These are phyloP conservation scores for Pugionium dolabratum DNA, from an alignment of 345 rosid genomes.

Conservation along the genomic window DNA sequence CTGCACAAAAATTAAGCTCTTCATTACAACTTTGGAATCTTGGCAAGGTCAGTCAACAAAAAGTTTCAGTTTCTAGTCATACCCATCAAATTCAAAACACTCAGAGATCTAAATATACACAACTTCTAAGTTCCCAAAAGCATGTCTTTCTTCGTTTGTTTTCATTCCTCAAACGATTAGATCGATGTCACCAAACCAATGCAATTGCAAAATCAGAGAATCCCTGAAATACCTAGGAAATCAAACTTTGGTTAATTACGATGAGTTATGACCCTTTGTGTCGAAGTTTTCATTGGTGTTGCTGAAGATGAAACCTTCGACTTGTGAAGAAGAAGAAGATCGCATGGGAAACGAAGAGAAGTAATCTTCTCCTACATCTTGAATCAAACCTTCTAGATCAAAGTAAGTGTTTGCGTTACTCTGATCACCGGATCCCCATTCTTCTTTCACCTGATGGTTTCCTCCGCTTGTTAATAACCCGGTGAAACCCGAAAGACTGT, in stretches of 20 bases:
- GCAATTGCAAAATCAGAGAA: constrained; percentile 11
- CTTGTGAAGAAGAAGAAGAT: constrained; percentile 39
- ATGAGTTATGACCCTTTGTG: constrained; percentile 32
- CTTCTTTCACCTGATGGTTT: constrained; percentile 40
- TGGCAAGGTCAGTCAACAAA: constrained; percentile 27
- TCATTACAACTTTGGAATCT: constrained; percentile 19
- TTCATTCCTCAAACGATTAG: constrained; percentile 14
- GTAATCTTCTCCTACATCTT: constrained; percentile 44
- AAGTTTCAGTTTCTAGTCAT: constrained; percentile 15
- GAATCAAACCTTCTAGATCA: constrained; percentile 45
- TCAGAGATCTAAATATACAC: neutral
- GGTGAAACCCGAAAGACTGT: constrained; percentile 33
- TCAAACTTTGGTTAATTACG: neutral
- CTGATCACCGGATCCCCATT: constrained; percentile 40
- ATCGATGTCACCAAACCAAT: constrained; percentile 12
- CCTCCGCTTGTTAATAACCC: constrained; percentile 36
- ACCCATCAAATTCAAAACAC: constrained; percentile 16
- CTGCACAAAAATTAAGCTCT: constrained; percentile 32
- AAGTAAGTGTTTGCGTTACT: constrained; percentile 41
- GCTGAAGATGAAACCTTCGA: constrained; percentile 33
- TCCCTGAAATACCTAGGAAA: constrained; percentile 20
- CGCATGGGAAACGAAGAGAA: constrained; percentile 40
- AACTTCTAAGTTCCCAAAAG: constrained; percentile 1
- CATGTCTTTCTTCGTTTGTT: constrained; percentile 15
- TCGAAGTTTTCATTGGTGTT: constrained; percentile 19